phyloP scores from a whole-genome alignment of 164 flowering plant species.

The Platanus orientalis region DNA sequence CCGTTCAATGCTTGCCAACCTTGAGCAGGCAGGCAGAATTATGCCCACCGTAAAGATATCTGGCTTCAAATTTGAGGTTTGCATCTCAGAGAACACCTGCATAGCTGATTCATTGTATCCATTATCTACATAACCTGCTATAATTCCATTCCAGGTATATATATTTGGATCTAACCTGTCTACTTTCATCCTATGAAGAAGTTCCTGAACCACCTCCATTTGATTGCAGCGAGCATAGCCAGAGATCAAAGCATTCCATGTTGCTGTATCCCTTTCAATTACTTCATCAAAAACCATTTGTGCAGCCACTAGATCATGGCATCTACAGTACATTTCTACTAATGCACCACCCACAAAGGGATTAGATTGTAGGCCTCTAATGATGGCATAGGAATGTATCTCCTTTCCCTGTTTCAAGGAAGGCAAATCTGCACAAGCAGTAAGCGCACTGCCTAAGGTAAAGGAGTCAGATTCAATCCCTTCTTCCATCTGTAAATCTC shows the following conservation, averaged over 20 bases:
- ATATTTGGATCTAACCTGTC: constrained; percentile 48
- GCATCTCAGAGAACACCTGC: constrained; percentile 43
- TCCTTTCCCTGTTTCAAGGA: constrained; percentile 49
- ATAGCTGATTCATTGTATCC: constrained; percentile 45
- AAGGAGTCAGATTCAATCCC: constrained; percentile 46
- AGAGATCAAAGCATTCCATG: constrained; percentile 69
- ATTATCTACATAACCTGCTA: constrained; percentile 54
- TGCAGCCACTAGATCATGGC: constrained; percentile 45
- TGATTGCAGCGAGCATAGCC: constrained; percentile 51
- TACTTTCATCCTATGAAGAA: constrained; percentile 43
- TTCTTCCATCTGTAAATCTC: constrained; percentile 33
- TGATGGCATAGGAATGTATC: constrained; percentile 57
- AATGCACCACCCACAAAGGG: constrained; percentile 62
- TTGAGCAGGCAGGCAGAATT: constrained; percentile 51
- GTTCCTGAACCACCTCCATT: constrained; percentile 24
- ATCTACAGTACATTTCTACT: constrained; percentile 56
- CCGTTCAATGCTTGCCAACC: constrained; percentile 42
- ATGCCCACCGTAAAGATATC: constrained; percentile 58
- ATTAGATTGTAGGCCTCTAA: constrained; percentile 41
- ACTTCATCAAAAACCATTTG: constrained; percentile 44
- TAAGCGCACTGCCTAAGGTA: constrained; percentile 57
- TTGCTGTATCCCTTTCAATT: constrained; percentile 37
- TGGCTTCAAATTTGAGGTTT: constrained; percentile 36
- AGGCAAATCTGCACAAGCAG: constrained; percentile 48
- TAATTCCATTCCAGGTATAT: constrained; percentile 70